Evolutionary conservation across 192 early-diverging fungal genomes (phyloP), one percentile per base, ranked within the genome.

Genomic region (Umbelopsis isabellina): DNA sequence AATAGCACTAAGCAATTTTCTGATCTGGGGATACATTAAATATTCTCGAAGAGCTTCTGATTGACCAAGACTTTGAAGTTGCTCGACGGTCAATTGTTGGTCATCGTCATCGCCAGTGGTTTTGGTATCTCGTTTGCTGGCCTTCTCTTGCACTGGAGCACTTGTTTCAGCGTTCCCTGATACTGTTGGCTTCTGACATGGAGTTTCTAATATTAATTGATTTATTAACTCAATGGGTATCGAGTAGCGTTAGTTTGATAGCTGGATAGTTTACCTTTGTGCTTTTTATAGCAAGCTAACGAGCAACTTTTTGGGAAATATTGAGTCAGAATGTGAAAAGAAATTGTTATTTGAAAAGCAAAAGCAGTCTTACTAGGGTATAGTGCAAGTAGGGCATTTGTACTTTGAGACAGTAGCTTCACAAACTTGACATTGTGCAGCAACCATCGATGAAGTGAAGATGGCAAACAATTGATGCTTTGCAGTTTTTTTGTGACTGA

Each of bases 351-450:
- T 3, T 44, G 22, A n/a, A 11, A 13, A 12, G 23, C 27, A n/a
- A 49, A 65, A 49, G 7, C 12, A 13, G 48, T 13, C 71, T 71
- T 77, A 77, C 76, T 73, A 73, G n/a, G 68, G 49, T 66, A 50
- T 46, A 37, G 25, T 72, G 35, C 76, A 77, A 6, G n/a, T 66
- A 15, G 76, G 72, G 21, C 76, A 77, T 48, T 77, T 77, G 64
- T 77, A 77, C 52, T 70, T 73, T 3, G 55, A 65, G 9, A 52
- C 27, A 51, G 50, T 69, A 10, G 69, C 47, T 45, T 46, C 18
- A 47, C 76, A 77, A 18, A 77, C 61, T 46, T 23, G 15, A 47
- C 76, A 77, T 33, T 49, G 9, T 46, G 48, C 41, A 25, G 33
- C 15, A 53, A 69, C 68, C 37, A 41, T 41, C 10, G 5, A 10